These are phyloP conservation scores for Aspergillus hancockii DNA, from an alignment of 495 filamentous ascomycete species.

Conservation along the genomic window DNA sequence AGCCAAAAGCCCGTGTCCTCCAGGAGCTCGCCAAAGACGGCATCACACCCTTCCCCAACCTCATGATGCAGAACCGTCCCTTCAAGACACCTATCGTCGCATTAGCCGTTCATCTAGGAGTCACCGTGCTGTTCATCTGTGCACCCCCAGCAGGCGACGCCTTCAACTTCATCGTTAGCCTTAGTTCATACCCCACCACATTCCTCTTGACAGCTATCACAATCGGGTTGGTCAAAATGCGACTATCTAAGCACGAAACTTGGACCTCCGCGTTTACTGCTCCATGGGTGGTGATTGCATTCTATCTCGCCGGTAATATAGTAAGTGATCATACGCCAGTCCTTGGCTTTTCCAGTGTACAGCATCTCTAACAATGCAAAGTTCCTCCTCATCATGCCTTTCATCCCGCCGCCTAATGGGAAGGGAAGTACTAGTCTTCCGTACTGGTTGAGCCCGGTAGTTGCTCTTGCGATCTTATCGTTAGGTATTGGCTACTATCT, in stretches of 20 bases:
- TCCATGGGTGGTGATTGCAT: constrained; percentile 25
- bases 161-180: constrained; percentile 67
- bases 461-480: constrained; percentile 35
- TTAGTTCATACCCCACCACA: constrained; percentile 55
- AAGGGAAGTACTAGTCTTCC: constrained; percentile 39
- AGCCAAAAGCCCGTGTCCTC: constrained; percentile 56
- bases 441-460: constrained; percentile 41
- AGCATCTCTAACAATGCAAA: background rate
- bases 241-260: constrained; percentile 11
- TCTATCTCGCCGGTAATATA: constrained; percentile 29
- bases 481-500: constrained; percentile 36
- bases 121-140: constrained; percentile 60
- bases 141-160: constrained; percentile 60
- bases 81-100: constrained; percentile 63
- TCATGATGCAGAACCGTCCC: constrained; percentile 62
- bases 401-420: constrained; percentile 35
- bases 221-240: constrained; percentile 28
- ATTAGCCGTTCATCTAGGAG: constrained; percentile 61
- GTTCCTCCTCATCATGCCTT: constrained; percentile 41
- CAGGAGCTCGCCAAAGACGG: constrained; percentile 68
- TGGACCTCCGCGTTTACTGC: constrained; percentile 20
- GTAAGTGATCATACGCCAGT: background rate
- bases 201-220: constrained; percentile 23
- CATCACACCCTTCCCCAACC: constrained; percentile 62
- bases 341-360: background rate